A percentile compares a stretch with the other conserved stretches of the same genome.
phyloP scores from a whole-genome alignment of 768 basidiomycete species.

The Phanerochaete carnosa region DNA sequence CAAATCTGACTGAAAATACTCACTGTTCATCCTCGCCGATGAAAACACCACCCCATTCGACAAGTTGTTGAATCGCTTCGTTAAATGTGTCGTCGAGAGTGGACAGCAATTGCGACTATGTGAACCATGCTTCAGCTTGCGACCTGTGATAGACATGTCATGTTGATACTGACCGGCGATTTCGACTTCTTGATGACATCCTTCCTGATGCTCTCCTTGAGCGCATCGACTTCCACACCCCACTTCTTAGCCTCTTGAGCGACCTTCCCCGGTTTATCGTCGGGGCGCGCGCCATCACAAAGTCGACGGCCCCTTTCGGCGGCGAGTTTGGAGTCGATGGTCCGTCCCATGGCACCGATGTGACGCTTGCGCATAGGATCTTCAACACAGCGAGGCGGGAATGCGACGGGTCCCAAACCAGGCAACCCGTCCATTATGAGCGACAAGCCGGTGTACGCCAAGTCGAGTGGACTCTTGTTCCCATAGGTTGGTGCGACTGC shows the following conservation, averaged over 20 bases:
- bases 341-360: constrained; percentile 73
- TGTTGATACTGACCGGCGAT: neutral
- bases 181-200: constrained; percentile 27
- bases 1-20: constrained; percentile 27
- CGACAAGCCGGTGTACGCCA: constrained; percentile 27
- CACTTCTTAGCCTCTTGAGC: constrained; percentile 74
- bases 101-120: constrained; percentile 50
- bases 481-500: constrained; percentile 30
- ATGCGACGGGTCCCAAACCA: constrained; percentile 69
- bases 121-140: neutral
- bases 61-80: constrained; percentile 75
- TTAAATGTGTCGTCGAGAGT: constrained; percentile 72
- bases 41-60: constrained; percentile 70
- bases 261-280: constrained; percentile 36
- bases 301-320: constrained; percentile 61
- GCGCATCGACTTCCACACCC: constrained; percentile 60
- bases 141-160: neutral
- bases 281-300: constrained; percentile 50
- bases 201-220: constrained; percentile 48
- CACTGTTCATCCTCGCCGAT: constrained; percentile 63
- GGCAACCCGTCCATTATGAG: constrained; percentile 58
- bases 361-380: constrained; percentile 72
- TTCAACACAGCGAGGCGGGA: constrained; percentile 73
- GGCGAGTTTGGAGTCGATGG: constrained; percentile 61
- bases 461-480: constrained; percentile 12